Conservation (phyloP, 257 asterid species). For the Sherardia arvensis region DNA sequence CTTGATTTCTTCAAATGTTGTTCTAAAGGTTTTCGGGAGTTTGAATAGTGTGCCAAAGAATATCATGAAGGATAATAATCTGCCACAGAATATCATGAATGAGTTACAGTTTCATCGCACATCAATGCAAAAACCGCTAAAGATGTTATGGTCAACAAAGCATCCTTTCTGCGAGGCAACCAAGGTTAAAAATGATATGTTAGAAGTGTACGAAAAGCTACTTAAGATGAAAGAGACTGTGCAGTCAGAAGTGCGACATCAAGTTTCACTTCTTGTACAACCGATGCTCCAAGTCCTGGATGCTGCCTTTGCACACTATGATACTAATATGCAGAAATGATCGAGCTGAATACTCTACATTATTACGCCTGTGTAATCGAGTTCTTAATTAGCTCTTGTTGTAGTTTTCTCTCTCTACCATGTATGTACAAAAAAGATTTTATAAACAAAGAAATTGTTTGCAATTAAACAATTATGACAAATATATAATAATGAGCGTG, state of each 20-base stretch:
- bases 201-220: slow-evolving; percentile 62
- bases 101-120: slow-evolving; percentile 75
- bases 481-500: no score
- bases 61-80: slow-evolving; percentile 56
- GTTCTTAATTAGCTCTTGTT: no score
- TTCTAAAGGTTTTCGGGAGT: slow-evolving; percentile 67
- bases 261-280: slow-evolving; percentile 90
- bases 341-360: slow-evolving; percentile 31
- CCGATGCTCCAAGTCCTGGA: slow-evolving; percentile 99
- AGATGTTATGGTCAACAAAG: slow-evolving; percentile 93
- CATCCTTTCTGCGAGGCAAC: slow-evolving; percentile 52
- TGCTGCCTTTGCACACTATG: slow-evolving; percentile 90
- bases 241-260: slow-evolving; percentile 85
- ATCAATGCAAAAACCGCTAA: slow-evolving; percentile 72
- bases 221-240: slow-evolving; percentile 93
- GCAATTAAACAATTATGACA: no score
- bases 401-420: no score
- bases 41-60: slow-evolving; percentile 72
- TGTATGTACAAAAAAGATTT: no score
- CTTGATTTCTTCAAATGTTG: slow-evolving; percentile 51
- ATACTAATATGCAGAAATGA: slow-evolving; percentile 66
- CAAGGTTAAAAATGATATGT: slow-evolving; percentile 81
- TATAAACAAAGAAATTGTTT: no score
- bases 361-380: no score
- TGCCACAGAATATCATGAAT: slow-evolving; percentile 62